Base-by-base conservation (phyloP, 805 yeast species). In the Candida ovalis region DNA sequence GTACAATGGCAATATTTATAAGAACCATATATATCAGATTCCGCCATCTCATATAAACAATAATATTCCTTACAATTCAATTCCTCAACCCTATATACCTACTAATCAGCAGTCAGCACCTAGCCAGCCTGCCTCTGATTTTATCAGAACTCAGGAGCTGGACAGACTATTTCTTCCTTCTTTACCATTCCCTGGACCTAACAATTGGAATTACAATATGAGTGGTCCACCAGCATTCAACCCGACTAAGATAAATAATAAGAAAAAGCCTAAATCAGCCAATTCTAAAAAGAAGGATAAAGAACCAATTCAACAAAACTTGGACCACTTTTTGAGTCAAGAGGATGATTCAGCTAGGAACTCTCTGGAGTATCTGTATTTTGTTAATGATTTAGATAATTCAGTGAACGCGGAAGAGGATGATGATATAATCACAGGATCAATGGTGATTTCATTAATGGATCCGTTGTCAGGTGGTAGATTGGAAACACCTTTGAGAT, bases 381-480 rank as follows among this genome's bases (percentile, higher is more conserved):
- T 35, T 12, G 22, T 35, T 18, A 35, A n/a, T 17, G 21, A 35
- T 35, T 8, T 18, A 7, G 22, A 18, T 35, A 17, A n/a, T 6
- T 21, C 6, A 7, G 17, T 13, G 13, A 22, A 39, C 23, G 32
- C 18, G 13, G 41, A 51, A 9, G 62, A 57, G 13, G 69, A 65
- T 37, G 67, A 61, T 19, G 70, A 64, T 39, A 30, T 68, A 4
- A 46, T 62, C 19, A 69, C 63, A 39, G 52, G 58, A 22, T 56
- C 60, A 1, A 50, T 64, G 48, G 45, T 61, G 25, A 46, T 68
- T n/a, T 63, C 70, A 0, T 48, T 68, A 19, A 46, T 52, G 24
- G 72, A 68, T 40, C 72, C 72, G 4, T 47, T 68, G 2, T 59
- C 69, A 1, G 67, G 68, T n/a, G 49, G 47, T 12, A 44, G 60